Base-by-base conservation (phyloP, 75 land plant genomes). In the Isoetes taiwanensis region DNA sequence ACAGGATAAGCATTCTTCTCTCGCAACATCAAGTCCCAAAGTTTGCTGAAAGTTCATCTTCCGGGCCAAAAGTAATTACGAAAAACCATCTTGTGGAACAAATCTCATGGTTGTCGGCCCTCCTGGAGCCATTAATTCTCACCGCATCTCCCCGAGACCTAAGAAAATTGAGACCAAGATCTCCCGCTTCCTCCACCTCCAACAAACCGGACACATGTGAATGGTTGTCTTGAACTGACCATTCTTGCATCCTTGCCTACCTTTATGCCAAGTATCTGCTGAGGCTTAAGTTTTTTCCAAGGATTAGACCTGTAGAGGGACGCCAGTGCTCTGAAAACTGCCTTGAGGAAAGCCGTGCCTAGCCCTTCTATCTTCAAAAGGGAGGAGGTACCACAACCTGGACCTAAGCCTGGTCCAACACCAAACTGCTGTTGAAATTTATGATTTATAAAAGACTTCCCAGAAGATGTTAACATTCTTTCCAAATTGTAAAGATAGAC, bases 391-490 rank as follows among this genome's bases (percentile, higher is more conserved):
- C 79, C 73, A 43, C 71, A 54, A 1, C 68, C 69, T 3, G 58
- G 24, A 52, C 82, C 82, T 2, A 73, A 71, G 16, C 77, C 80
- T 26, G 83, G 80, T 26, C 73, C 73, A 1, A 57, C 11, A 2
- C 86, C 82, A 57, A 82, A 82, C 25, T 82, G 86, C 63, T 82
- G 76, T 30, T 82, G 78, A 58, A 75, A 76, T n/a, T n/a, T n/a
- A n/a, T n/a, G n/a, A n/a, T n/a, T n/a, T n/a, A n/a, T n/a, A n/a
- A n/a, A n/a, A n/a, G n/a, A n/a, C n/a, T n/a, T n/a, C n/a, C n/a
- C n/a, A n/a, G n/a, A n/a, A n/a, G n/a, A n/a, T n/a, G n/a, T n/a
- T n/a, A n/a, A n/a, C n/a, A n/a, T n/a, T n/a, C n/a, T n/a, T n/a
- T n/a, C n/a, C n/a, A n/a, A n/a, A n/a, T n/a, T n/a, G n/a, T n/a